phyloP scores from a whole-genome alignment of 495 filamentous ascomycete genomes.

The Podospora pseudopauciseta region DNA sequence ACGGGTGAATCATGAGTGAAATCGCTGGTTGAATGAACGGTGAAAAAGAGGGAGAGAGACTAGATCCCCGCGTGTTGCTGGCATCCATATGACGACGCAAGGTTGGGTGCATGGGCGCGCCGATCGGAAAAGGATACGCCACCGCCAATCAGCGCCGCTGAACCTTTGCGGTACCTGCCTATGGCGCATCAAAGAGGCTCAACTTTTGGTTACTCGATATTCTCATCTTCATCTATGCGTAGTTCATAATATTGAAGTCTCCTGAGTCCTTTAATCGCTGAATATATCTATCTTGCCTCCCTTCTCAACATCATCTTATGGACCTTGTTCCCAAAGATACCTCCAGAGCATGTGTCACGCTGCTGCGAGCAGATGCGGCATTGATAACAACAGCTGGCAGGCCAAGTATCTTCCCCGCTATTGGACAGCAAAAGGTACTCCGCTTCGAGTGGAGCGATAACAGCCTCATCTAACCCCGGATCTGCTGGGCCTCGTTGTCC shows the following conservation, averaged over 20 bases:
- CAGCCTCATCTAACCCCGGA: conserved; percentile 3
- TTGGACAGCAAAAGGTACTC: conserved; percentile 1
- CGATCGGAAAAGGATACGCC: conserved; percentile 9
- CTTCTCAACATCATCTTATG: not conserved
- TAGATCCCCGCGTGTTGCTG: conserved; percentile 3
- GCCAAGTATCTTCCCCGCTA: not conserved
- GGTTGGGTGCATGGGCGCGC: conserved; percentile 7
- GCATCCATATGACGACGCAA: conserved; percentile 18
- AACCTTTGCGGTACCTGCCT: conserved; percentile 1
- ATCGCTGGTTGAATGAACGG: not conserved
- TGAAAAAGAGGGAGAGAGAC: not conserved
- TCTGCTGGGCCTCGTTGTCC: not conserved
- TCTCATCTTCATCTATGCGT: not conserved
- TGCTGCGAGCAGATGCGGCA: not conserved
- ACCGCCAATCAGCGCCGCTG: conserved; percentile 12
- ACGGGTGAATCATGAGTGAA: not conserved
- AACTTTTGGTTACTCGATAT: not conserved
- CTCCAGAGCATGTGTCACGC: not conserved
- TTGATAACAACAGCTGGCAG: not conserved
- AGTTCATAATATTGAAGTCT: too few species aligned
- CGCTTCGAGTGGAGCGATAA: not conserved
- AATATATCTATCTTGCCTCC: not conserved
- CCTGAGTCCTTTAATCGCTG: not conserved
- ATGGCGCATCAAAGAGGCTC: not conserved
- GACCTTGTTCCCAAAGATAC: not conserved